Evolutionary conservation across 768 basidiomycete species (phyloP).

Genomic region (Suillus clintonianus): DNA sequence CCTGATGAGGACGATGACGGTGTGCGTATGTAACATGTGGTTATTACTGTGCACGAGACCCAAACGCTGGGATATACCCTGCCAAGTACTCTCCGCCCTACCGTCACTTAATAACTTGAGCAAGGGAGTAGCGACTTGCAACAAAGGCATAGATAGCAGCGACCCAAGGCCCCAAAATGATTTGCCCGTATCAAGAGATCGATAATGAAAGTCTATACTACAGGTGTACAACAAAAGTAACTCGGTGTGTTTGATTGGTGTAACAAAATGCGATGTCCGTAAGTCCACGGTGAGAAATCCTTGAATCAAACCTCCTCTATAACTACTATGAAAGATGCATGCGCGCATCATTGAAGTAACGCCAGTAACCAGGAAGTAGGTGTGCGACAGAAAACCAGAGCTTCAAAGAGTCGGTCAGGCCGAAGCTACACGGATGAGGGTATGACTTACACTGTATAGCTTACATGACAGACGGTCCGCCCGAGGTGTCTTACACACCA

Average conservation of each 20-base stretch:
- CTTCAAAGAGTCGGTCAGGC: slow-evolving; percentile 11
- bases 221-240: background rate
- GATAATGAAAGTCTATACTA: background rate
- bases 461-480: slow-evolving; percentile 31
- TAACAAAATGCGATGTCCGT: background rate
- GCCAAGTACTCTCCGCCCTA: no score
- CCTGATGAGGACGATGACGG: no score
- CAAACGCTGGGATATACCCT: no score
- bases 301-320: background rate
- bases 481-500: slow-evolving; percentile 19
- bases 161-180: no score
- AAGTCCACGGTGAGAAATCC: background rate
- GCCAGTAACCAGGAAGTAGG: slow-evolving; percentile 32
- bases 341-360: slow-evolving; percentile 20
- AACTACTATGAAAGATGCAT: background rate
- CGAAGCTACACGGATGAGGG: background rate
- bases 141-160: no score
- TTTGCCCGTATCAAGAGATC: no score
- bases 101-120: no score
- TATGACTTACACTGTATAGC: slow-evolving; percentile 29
- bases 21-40: no score
- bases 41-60: no score
- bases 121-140: no score
- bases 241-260: background rate
- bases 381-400: slow-evolving; percentile 35